Evolutionary conservation across 1,284 basidiomycete species (phyloP).

Genomic region (Paramarasmius palmivorus): DNA sequence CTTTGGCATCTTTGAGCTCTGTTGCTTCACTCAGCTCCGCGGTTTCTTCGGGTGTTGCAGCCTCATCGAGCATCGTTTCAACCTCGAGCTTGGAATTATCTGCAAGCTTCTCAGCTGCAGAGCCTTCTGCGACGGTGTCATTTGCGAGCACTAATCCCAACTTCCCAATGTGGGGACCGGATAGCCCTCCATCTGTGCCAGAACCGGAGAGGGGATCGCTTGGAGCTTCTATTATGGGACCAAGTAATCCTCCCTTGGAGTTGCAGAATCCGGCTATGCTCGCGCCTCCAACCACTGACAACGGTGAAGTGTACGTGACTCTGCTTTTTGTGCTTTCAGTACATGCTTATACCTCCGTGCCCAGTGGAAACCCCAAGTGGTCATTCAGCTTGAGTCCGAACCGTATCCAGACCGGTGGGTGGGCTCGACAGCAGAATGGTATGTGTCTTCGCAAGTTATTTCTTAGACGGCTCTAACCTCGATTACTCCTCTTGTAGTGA

Average conservation of each 20-base stretch:
- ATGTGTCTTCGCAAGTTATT: constrained; percentile 13
- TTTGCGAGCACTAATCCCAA: constrained; percentile 24
- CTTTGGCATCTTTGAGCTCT: neutral
- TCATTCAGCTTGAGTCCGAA: constrained; percentile 58
- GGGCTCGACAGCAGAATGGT: constrained; percentile 58
- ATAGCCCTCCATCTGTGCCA: constrained; percentile 25
- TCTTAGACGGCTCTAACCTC: constrained; percentile 28
- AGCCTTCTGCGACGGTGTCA: constrained; percentile 9
- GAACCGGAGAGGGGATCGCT: constrained; percentile 37
- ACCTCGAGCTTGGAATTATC: too few relatives aligned
- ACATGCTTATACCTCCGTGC: too few relatives aligned
- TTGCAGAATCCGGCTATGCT: constrained; percentile 48
- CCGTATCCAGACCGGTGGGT: constrained; percentile 54
- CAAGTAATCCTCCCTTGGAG: constrained; percentile 46
- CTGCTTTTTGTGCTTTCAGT: constrained; percentile 2
- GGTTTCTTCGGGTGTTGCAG: too few relatives aligned
- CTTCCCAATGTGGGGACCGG: constrained; percentile 28
- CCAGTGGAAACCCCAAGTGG: constrained; percentile 65
- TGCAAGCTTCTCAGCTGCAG: neutral
- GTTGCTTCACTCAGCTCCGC: too few relatives aligned
- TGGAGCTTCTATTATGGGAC: constrained; percentile 46
- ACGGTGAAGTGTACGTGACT: constrained; percentile 46
- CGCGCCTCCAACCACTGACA: constrained; percentile 56
- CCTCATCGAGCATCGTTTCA: too few relatives aligned
- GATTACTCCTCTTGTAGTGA: neutral